phyloP scores from a whole-genome alignment of 805 yeast species.

The Ogataea nitratoaversa region DNA sequence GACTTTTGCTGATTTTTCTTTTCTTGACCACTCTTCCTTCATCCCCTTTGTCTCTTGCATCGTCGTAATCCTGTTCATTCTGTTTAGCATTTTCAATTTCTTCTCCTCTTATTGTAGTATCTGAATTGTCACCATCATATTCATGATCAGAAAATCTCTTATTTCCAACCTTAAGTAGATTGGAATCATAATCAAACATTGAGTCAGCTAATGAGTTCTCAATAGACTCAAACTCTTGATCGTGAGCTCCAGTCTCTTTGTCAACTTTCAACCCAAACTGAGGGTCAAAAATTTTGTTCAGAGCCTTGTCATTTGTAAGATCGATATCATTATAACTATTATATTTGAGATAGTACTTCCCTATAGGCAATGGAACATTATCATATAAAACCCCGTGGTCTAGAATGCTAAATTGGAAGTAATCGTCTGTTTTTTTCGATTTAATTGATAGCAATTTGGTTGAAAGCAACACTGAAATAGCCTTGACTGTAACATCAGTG shows the following conservation, averaged over 20 bases:
- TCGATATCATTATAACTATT: slow-evolving; percentile 2
- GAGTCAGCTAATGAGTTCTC: slow-evolving; percentile 5
- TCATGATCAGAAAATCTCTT: not conserved
- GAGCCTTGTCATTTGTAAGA: slow-evolving; percentile 1
- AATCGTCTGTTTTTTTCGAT: slow-evolving; percentile 7
- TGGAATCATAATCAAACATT: not conserved
- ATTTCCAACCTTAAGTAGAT: not conserved
- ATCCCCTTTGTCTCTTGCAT: not conserved
- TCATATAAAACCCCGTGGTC: slow-evolving; percentile 11
- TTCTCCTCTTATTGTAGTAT: not conserved
- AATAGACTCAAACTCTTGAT: slow-evolving; percentile 5
- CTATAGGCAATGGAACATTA: slow-evolving; percentile 8
- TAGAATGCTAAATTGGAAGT: slow-evolving; percentile 10
- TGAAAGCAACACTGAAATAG: slow-evolving; percentile 16
- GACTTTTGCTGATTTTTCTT: slow-evolving; percentile 19
- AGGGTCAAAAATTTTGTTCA: slow-evolving; percentile 8
- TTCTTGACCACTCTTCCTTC: slow-evolving; percentile 6
- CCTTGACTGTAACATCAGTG: slow-evolving; percentile 8
- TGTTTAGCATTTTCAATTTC: not conserved
- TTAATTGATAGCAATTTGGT: slow-evolving; percentile 14
- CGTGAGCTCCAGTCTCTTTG: not conserved
- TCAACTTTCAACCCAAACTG: too few species aligned
- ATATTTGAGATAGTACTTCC: slow-evolving; percentile 11
- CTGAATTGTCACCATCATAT: not conserved
- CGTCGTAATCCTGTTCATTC: not conserved